phyloP scores from a whole-genome alignment of 257 asterid genomes.

The Lycium barbarum region DNA sequence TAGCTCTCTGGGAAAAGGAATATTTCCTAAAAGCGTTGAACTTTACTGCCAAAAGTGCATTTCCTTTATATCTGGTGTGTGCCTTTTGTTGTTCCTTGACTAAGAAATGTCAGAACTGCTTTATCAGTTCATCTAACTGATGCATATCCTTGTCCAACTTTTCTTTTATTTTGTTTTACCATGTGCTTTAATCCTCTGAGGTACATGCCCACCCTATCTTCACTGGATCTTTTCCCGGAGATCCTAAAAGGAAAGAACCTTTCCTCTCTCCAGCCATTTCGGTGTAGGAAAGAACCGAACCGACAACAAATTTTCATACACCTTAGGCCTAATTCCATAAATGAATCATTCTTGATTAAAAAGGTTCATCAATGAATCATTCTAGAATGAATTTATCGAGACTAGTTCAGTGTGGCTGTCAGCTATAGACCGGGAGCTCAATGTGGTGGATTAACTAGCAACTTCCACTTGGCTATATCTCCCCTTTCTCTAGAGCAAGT shows the following conservation, averaged over 20 bases:
- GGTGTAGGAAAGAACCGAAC: not conserved
- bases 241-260: not conserved
- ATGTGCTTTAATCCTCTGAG: not conserved
- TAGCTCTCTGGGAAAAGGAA: constrained; percentile 11
- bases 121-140: constrained; percentile 2
- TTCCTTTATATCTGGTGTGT: not conserved
- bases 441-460: not conserved
- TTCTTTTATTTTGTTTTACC: not conserved
- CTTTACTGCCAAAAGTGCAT: constrained; percentile 16
- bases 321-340: not conserved
- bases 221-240: not conserved
- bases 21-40: constrained; percentile 8
- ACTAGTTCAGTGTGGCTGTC: not conserved
- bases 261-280: constrained; percentile 10
- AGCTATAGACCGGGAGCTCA: not conserved
- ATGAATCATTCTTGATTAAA: not conserved
- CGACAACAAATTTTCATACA: not conserved
- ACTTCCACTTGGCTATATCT: not conserved
- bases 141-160: not conserved
- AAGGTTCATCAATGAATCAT: not conserved
- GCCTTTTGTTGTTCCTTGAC: not conserved
- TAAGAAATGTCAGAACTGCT: not conserved
- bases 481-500: not conserved
- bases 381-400: not conserved
- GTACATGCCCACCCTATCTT: not conserved